These are phyloP conservation scores for Gossypium bickii DNA, from an alignment of 345 rosid genomes.

Conservation along the genomic window DNA sequence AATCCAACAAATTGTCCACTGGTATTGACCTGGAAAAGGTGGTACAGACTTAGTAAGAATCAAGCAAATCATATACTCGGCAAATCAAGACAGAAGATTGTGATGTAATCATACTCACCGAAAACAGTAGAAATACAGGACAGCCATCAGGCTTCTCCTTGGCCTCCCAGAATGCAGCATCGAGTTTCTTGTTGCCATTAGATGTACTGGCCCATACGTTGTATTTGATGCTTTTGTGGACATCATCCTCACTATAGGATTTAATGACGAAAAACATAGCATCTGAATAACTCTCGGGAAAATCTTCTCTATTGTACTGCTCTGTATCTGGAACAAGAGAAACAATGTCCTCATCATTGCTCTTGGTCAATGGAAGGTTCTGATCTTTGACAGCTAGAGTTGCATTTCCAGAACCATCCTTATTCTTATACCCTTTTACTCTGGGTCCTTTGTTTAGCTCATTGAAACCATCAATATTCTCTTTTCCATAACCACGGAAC, in stretches of 20 bases:
- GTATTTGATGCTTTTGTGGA: slow-evolving; percentile 79
- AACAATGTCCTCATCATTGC: slow-evolving; percentile 26
- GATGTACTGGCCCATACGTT: slow-evolving; percentile 78
- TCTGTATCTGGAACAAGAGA: slow-evolving; percentile 31
- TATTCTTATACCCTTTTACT: slow-evolving; percentile 43
- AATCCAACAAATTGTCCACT: slow-evolving; percentile 84
- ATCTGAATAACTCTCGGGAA: slow-evolving; percentile 43
- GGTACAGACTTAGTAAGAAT: background rate
- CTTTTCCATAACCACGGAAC: slow-evolving; percentile 48
- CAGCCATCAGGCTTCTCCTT: slow-evolving; percentile 43
- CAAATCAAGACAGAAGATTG: background rate
- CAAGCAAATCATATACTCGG: background rate
- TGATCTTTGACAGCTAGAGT: slow-evolving; percentile 30
- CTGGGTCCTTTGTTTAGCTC: slow-evolving; percentile 85
- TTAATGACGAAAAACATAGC: slow-evolving; percentile 71
- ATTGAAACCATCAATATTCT: slow-evolving; percentile 62
- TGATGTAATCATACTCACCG: slow-evolving; percentile 42
- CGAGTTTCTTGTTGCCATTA: slow-evolving; percentile 73
- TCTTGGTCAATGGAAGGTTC: slow-evolving; percentile 26
- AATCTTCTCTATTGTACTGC: slow-evolving; percentile 46
- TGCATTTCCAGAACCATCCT: slow-evolving; percentile 33
- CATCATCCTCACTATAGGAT: slow-evolving; percentile 84
- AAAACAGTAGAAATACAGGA: slow-evolving; percentile 69
- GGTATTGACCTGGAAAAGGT: slow-evolving; percentile 60
- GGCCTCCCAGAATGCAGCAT: slow-evolving; percentile 56